Percentiles rank a stretch among this genome's conserved stretches.
These are phyloP conservation scores for Fonsecaea pugnacius DNA, from an alignment of 2,329 filamentous ascomycete genomes.

Conservation along the genomic window DNA sequence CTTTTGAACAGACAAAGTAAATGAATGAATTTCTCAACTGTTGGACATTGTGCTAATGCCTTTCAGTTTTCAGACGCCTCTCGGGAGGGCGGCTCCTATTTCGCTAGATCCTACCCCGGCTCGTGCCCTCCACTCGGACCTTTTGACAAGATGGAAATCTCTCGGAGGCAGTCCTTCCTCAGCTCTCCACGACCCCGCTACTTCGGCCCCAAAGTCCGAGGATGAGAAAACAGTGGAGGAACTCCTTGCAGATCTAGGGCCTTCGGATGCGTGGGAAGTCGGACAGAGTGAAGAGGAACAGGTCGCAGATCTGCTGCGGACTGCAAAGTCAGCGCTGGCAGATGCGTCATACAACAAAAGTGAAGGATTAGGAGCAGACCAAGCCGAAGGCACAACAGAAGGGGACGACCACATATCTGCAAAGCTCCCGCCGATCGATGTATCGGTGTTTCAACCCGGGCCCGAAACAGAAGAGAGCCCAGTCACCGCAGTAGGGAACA, in stretches of 20 bases:
- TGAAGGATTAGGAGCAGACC: slow-evolving; percentile 9
- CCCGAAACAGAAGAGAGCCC: slow-evolving; percentile 28
- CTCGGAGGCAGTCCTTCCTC: slow-evolving; percentile 26
- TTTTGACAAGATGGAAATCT: slow-evolving; percentile 35
- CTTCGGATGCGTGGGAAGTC: slow-evolving; percentile 38
- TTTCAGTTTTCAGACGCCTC: slow-evolving; percentile 21
- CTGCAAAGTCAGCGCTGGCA: slow-evolving; percentile 35
- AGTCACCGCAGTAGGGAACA: neutral
- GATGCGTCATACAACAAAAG: slow-evolving; percentile 14
- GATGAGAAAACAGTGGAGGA: slow-evolving; percentile 41
- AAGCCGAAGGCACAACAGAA: slow-evolving; percentile 12
- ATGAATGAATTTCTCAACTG: neutral
- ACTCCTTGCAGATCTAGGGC: slow-evolving; percentile 40
- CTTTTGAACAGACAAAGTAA: slow-evolving; percentile 40
- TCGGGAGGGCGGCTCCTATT: neutral
- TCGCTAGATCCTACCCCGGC: slow-evolving; percentile 30
- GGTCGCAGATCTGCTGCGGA: slow-evolving; percentile 37
- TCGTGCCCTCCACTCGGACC: slow-evolving; percentile 33
- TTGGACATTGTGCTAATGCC: slow-evolving; percentile 22
- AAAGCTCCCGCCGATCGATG: slow-evolving; percentile 29
- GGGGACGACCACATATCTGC: neutral
- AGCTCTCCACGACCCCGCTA: slow-evolving; percentile 3
- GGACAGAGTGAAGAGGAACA: slow-evolving; percentile 36
- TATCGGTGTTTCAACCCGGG: slow-evolving; percentile 34
- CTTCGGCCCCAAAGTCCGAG: slow-evolving; percentile 25